Evolutionary conservation across 1,284 basidiomycete genomes (phyloP).

Genomic region (Microbotryum lychnidis-dioicae): DNA sequence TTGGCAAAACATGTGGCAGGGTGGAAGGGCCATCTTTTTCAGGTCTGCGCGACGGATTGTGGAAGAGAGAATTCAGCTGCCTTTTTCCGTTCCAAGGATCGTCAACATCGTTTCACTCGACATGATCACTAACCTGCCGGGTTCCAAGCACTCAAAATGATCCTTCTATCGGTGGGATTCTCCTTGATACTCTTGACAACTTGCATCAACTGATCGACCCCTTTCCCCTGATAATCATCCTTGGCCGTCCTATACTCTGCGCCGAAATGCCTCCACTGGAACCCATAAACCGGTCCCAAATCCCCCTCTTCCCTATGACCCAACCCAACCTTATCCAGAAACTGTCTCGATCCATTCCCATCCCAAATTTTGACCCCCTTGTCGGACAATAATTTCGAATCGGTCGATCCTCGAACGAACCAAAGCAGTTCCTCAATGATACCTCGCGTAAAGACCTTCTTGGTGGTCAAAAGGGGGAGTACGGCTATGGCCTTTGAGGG

Average conservation of each 20-base stretch:
- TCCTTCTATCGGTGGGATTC: constrained; percentile 90
- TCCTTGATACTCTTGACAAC: constrained; percentile 86
- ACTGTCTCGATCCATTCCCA: constrained; percentile 83
- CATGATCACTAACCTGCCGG: constrained; percentile 63
- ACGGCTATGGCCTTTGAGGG: constrained; percentile 21
- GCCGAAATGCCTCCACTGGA: constrained; percentile 98
- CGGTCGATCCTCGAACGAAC: constrained; percentile 83
- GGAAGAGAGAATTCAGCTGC: no score
- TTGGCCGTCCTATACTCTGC: constrained; percentile 63
- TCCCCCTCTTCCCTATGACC: constrained; percentile 81
- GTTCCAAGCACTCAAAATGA: constrained; percentile 95
- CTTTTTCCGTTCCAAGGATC: background rate
- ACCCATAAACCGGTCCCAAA: constrained; percentile 84
- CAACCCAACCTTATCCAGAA: constrained; percentile 75
- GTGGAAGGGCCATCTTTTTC: constrained; percentile 86
- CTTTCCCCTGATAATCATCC: constrained; percentile 70
- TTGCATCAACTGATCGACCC: constrained; percentile 85
- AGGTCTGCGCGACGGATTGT: constrained; percentile 55
- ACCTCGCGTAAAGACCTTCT: constrained; percentile 83
- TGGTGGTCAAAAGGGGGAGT: constrained; percentile 88
- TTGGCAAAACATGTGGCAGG: constrained; percentile 97
- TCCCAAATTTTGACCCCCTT: constrained; percentile 96
- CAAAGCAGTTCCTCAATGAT: constrained; percentile 92
- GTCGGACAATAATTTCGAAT: constrained; percentile 65
- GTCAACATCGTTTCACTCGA: background rate